Conservation (phyloP, 73 alveolate genomes). For the Halteria grandinella region DNA sequence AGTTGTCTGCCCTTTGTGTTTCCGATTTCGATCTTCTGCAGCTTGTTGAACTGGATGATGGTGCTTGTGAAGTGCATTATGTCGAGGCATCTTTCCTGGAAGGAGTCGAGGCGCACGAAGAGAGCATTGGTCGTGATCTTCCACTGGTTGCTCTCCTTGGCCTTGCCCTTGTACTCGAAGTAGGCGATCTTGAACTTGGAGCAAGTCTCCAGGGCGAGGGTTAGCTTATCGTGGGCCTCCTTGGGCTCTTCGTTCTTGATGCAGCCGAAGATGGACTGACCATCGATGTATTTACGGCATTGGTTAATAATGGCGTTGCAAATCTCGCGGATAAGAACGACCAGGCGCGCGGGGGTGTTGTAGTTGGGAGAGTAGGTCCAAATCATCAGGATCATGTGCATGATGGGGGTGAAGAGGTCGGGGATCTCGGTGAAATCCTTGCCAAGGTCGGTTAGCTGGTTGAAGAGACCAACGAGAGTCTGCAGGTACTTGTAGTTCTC, state of each 20-base stretch:
- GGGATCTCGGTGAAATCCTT: slow-evolving; percentile 95
- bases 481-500: slow-evolving; percentile 92
- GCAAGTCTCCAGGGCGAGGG: slow-evolving; percentile 90
- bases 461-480: slow-evolving; percentile 93
- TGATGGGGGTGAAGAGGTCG: slow-evolving; percentile 97
- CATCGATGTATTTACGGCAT: slow-evolving; percentile 93
- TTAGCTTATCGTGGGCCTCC: slow-evolving; percentile 96
- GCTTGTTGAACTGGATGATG: slow-evolving; percentile 95
- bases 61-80: slow-evolving; percentile 98
- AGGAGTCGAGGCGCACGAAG: slow-evolving; percentile 98
- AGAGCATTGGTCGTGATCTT: slow-evolving; percentile 99
- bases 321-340: slow-evolving; percentile 95
- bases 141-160: slow-evolving; percentile 92
- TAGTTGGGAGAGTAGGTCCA: slow-evolving; percentile 96
- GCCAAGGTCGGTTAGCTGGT: slow-evolving; percentile 87
- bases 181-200: slow-evolving; percentile 97
- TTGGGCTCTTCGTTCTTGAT: slow-evolving; percentile 97
- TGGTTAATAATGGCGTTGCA: slow-evolving; percentile 99
- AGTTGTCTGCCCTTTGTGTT: slow-evolving; percentile 99
- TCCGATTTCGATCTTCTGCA: slow-evolving; percentile 98
- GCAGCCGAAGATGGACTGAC: slow-evolving; percentile 94
- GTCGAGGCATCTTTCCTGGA: slow-evolving; percentile 99
- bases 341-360: slow-evolving; percentile 97
- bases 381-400: slow-evolving; percentile 97
- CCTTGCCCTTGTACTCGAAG: slow-evolving; percentile 95